Evolutionary conservation across 2,329 filamentous ascomycete species (phyloP), one percentile per base, ranked within the genome.

Genomic region (Neodidymelliopsis sp.): DNA sequence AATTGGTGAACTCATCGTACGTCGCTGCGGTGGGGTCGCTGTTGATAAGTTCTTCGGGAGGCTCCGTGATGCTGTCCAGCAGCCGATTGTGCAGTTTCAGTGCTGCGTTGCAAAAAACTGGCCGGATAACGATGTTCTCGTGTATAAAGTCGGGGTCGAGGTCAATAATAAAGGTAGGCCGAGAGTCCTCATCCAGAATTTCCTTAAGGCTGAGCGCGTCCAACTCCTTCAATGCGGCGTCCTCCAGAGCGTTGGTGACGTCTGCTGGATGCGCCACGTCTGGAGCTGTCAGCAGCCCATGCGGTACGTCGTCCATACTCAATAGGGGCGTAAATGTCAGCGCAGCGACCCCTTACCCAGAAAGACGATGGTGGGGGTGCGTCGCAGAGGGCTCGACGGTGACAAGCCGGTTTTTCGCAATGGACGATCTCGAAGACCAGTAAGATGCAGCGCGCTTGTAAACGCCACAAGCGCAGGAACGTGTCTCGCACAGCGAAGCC

Each of bases 1-100:
- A 79, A 1, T 41, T 53, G 36, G 59, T 71, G 53, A 79, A 79
- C 0, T 72, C 68, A 0, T 62, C 45, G 42, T 76, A 75, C 15
- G 60, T 55, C 22, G 59, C 42, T 8, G 56, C 36, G 10, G 38
- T 19, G 12, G 45, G 19, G 9, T 42, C 38, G n/a, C 13, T 39
- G 13, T 24, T 29, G 5, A 18, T 10, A 27, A 31, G 10, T 13
- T 41, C 47, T 16, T 57, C 35, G 2, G 38, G 22, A 11, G 34
- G 33, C 10, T 61, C 59, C 2, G 47, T 59, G 20, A 72, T 43
- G 31, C 52, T 60, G 36, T 69, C 63, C 39, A 69, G 39, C 38
- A 72, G 54, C 12, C 53, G 57, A 19, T 63, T 59, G 48, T 70
- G 66, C 15, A 58, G 31, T 13, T 59, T 58, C n/a, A 71, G 55